Base-by-base conservation (phyloP, 192 early-diverging fungal genomes). In the Rhizophagus prolifer region DNA sequence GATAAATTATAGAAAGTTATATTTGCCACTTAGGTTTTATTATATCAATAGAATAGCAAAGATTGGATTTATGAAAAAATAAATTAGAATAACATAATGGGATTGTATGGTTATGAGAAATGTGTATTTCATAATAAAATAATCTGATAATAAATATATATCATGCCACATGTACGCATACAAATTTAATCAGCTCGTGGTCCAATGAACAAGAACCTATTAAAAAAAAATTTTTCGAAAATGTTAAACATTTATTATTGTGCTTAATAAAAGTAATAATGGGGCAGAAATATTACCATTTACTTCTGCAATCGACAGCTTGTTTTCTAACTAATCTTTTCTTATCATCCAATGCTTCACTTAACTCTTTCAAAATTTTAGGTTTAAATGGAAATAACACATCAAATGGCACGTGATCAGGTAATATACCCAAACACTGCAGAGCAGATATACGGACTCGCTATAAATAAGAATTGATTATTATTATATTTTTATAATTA, bases 291-390 rank as follows among this genome's bases (percentile, higher is more conserved):
- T 65, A 73, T 10, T 78, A 95, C 95, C 96, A 99, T 76, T 92
- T 92, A 81, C 87, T 91, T 60, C 95, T 85, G 50, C 94, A 92
- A 71, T 95, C 92, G 7, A 93, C 95, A 1, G 95, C 97, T 78
- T 95, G 94, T 63, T 86, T 84, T 75, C 97, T 86, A 19, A 99
- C 97, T 25, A 91, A 63, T 38, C 95, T 88, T 85, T 97, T 97
- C 30, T 81, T 91, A 80, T 99, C 97, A 83, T 98, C 95, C 73
- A 96, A 79, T 0, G 90, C 84, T 38, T 68, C 75, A 5, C 80
- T 82, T 41, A 99, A 84, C 30, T 90, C 88, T 38, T 85, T 81
- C 19, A 95, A 75, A 10, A 97, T 86, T 74, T 70, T 83, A 21
- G 68, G 78, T 80, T 91, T 91, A 64, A 90, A 87, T 0, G 93